These are phyloP conservation scores for Macrotyloma uniflorum DNA, from an alignment of 306 rosid genomes.

Conservation along the genomic window DNA sequence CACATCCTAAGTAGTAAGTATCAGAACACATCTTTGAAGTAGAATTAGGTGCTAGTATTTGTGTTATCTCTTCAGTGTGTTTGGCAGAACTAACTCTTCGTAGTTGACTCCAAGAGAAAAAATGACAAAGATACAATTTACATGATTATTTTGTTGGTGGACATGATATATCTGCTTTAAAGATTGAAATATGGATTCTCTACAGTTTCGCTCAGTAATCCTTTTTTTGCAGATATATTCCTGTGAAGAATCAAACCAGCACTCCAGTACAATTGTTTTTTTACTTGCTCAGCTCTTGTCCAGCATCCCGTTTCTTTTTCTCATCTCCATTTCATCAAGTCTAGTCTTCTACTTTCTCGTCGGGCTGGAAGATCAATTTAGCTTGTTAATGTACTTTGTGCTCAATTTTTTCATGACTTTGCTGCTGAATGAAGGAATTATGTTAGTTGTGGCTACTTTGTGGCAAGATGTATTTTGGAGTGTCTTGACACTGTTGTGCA, in stretches of 20 bases:
- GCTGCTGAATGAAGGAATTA: conserved; percentile 89
- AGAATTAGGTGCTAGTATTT: neutral
- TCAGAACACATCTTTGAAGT: neutral
- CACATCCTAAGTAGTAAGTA: neutral
- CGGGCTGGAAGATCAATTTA: conserved; percentile 85
- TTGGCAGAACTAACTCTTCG: conserved; percentile 15
- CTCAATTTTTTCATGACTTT: conserved; percentile 89
- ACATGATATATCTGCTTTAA: neutral
- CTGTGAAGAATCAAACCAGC: conserved; percentile 88
- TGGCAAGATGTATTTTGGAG: conserved; percentile 87
- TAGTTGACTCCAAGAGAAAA: neutral
- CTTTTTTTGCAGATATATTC: conserved; percentile 70
- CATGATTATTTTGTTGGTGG: neutral
- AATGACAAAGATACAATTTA: neutral
- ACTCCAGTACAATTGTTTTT: conserved; percentile 82
- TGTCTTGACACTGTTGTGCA: conserved; percentile 74
- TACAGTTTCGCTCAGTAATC: neutral
- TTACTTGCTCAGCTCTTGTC: conserved; percentile 91
- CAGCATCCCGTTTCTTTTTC: conserved; percentile 96
- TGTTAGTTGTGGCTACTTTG: conserved; percentile 71
- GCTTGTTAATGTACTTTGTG: conserved; percentile 98
- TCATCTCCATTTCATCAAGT: conserved; percentile 90
- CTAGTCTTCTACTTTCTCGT: conserved; percentile 90
- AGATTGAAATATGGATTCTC: conserved; percentile 15
- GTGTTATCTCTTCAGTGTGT: neutral